Evolutionary conservation across 73 alveolate genomes (phyloP), one percentile per base, ranked within the genome.

Genomic region (Paramecium primaurelia): DNA sequence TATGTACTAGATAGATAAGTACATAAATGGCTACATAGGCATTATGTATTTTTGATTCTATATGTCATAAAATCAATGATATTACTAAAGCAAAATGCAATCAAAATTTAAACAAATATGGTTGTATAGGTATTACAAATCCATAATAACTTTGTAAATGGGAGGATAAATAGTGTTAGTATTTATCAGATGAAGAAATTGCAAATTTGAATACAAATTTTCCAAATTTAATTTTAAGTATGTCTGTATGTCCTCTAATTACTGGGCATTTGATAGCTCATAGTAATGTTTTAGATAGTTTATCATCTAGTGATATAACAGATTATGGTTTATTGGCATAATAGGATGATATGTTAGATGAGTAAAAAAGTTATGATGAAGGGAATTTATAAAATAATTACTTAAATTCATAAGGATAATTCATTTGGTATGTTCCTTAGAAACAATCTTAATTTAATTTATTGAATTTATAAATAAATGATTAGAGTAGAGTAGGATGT

Each of bases 171-270:
- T 0, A 36, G 37, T 75, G 88, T 38, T 3, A 32, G 16, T 64
- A 11, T n/a, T 38, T 75, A 10, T 30, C 38, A 37, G 26, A 10
- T 18, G 88, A 42, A 14, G 58, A 36, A 18, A 16, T 75, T 18
- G 88, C 25, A 6, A 22, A 42, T 36, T 36, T 75, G n/a, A 75
- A 64, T 28, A n/a, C 42, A 14, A 75, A 36, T n/a, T 75, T 75
- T 26, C 44, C 68, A 0, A 42, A 16, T 75, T 14, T 75, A 22
- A 36, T 12, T 30, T 75, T 75, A 37, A 75, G 88, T n/a, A 42
- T 42, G 58, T 75, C 88, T 32, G 88, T 75, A n/a, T 75, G 88
- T 75, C 88, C 88, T 38, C 42, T 36, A 9, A 75, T 75, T 75
- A 38, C 30, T 2, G 88, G 88, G 37, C 37, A 36, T n/a, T 42